Evolutionary conservation across 371 early-diverging fungal species (phyloP).

Genomic region (Lichtheimia hyalospora): DNA sequence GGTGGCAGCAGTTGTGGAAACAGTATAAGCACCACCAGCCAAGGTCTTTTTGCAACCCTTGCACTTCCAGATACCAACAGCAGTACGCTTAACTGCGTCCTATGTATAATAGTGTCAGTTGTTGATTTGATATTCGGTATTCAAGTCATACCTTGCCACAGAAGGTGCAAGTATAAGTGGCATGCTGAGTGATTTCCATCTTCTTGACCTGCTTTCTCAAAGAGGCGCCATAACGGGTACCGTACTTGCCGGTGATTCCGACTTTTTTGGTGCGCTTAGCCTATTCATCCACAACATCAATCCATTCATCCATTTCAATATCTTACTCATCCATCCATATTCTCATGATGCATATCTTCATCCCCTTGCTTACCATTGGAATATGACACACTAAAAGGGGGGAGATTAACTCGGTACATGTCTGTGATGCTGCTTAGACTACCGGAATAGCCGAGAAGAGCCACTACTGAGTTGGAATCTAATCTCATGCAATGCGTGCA

Average conservation of each 20-base stretch:
- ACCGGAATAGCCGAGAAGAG: not conserved
- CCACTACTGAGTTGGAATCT: no score
- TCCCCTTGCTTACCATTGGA: slow-evolving; percentile 7
- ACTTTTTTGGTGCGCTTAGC: slow-evolving; percentile 99
- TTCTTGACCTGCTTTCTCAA: slow-evolving; percentile 99
- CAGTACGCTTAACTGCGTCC: slow-evolving; percentile 94
- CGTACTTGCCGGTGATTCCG: slow-evolving; percentile 99
- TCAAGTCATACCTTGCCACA: slow-evolving; percentile 89
- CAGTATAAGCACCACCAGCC: slow-evolving; percentile 99
- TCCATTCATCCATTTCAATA: not conserved
- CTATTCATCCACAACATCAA: slow-evolving; percentile 36
- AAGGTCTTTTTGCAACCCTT: slow-evolving; percentile 94
- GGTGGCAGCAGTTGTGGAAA: slow-evolving; percentile 93
- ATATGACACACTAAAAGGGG: slow-evolving; percentile 3
- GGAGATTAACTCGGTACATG: not conserved
- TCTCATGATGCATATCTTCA: not conserved
- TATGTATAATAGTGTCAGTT: slow-evolving; percentile 15
- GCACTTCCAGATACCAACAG: slow-evolving; percentile 99
- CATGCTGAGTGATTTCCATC: slow-evolving; percentile 99
- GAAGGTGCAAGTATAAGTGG: slow-evolving; percentile 99
- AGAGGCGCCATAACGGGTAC: slow-evolving; percentile 99
- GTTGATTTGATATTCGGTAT: not conserved
- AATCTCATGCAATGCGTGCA: no score
- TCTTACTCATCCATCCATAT: not conserved
- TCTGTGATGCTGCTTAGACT: not conserved